phyloP scores from a whole-genome alignment of 495 filamentous ascomycete species.

The Darksidea phi region DNA sequence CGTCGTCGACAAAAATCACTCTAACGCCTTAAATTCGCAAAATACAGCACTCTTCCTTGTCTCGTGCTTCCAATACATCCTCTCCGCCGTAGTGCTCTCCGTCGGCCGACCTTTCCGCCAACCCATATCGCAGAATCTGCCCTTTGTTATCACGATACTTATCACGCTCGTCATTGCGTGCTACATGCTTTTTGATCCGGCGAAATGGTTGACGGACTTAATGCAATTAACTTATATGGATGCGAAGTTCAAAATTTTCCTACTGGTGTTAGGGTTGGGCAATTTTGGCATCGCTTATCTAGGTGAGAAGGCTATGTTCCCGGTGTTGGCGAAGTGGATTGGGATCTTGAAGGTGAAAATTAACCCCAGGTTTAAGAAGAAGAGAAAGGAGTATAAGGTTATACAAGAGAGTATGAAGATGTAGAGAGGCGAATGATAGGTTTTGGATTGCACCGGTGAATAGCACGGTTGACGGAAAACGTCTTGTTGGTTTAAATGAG shows the following conservation, averaged over 20 bases:
- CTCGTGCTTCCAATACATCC: slow-evolving; percentile 91
- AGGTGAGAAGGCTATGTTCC: slow-evolving; percentile 69
- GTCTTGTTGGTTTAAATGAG: not conserved
- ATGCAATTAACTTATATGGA: slow-evolving; percentile 86
- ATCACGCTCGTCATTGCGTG: slow-evolving; percentile 61
- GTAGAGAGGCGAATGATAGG: not conserved
- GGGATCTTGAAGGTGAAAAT: slow-evolving; percentile 57
- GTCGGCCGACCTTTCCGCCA: slow-evolving; percentile 87
- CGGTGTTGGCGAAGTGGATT: slow-evolving; percentile 64
- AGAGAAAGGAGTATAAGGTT: slow-evolving; percentile 83
- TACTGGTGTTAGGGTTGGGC: slow-evolving; percentile 64
- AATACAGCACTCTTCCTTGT: slow-evolving; percentile 87
- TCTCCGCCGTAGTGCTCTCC: slow-evolving; percentile 82
- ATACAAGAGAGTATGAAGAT: slow-evolving; percentile 69
- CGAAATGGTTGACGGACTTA: slow-evolving; percentile 61
- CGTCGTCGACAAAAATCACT: slow-evolving; percentile 66
- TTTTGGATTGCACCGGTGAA: not conserved
- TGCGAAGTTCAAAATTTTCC: slow-evolving; percentile 64
- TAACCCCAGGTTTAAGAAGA: slow-evolving; percentile 62
- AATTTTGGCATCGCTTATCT: slow-evolving; percentile 67
- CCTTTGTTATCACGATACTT: slow-evolving; percentile 77
- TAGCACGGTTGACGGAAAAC: too few relatives aligned
- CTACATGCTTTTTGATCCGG: slow-evolving; percentile 77
- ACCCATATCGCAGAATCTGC: slow-evolving; percentile 73
- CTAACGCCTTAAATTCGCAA: slow-evolving; percentile 84